Percentiles rank a stretch among this genome's conserved stretches.
Evolutionary conservation across 371 early-diverging fungal species (phyloP).

Genomic region (Mucor piriformis): DNA sequence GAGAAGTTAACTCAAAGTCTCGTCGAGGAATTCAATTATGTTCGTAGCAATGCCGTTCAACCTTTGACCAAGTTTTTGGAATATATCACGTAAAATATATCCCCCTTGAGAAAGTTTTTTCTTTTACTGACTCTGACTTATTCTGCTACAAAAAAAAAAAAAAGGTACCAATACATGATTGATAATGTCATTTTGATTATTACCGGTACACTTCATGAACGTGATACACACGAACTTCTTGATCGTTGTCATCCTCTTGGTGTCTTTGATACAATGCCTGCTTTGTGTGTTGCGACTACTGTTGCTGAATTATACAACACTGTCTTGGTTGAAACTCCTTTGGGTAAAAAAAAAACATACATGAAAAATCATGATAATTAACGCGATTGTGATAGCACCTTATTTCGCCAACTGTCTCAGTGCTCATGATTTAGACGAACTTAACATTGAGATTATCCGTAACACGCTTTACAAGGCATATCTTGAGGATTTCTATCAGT

Average conservation of each 20-base stretch:
- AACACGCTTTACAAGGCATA: conserved; percentile 98
- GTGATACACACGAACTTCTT: conserved; percentile 95
- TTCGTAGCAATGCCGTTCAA: conserved; percentile 83
- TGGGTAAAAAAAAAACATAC: no score
- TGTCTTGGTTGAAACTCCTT: conserved; percentile 95
- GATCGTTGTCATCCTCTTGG: conserved; percentile 97
- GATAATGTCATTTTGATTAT: conserved; percentile 98
- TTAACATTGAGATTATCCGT: conserved; percentile 98
- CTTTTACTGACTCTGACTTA: not conserved
- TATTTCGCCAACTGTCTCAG: conserved; percentile 97
- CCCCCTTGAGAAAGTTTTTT: conserved; percentile 24
- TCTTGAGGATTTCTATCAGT: conserved; percentile 95
- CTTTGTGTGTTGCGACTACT: conserved; percentile 95
- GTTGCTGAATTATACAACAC: conserved; percentile 95
- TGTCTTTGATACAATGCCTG: conserved; percentile 96
- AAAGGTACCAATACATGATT: conserved; percentile 98
- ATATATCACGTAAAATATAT: conserved; percentile 88
- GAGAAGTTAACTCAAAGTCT: conserved; percentile 88
- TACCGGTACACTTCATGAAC: conserved; percentile 96
- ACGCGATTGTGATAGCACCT: conserved; percentile 68
- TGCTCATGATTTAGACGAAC: conserved; percentile 96
- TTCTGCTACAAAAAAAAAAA: not conserved
- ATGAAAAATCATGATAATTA: no score
- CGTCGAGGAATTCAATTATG: conserved; percentile 91
- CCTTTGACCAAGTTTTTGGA: conserved; percentile 91